Evolutionary conservation across 2,329 filamentous ascomycete genomes (phyloP), one percentile per base, ranked within the genome.

Genomic region (Hypoxylon sp.): DNA sequence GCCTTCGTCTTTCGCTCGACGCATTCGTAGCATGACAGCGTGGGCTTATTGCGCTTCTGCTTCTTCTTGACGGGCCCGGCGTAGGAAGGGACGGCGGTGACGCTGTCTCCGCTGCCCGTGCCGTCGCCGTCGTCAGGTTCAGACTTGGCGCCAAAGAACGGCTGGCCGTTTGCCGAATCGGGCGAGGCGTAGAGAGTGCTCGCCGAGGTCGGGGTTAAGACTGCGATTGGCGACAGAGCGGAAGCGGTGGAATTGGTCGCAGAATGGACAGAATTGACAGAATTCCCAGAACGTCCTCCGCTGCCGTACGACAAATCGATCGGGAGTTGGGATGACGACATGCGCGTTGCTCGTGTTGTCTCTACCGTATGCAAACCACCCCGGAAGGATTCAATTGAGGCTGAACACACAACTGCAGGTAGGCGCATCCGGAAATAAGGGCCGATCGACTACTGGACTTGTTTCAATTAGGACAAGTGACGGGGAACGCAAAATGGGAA

Each of bases 21-120:
- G 74, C 92, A 95, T 76, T 93, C 91, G 66, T 89, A 86, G 73
- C 92, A 94, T 50, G 90, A 93, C 67, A 94, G 76, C 0, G 91
- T 94, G 2, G 92, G 92, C 77, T 95, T 95, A 79, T 95, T 95
- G 49, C 92, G 87, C 81, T 91, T 93, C 80, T 94, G 91, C 79
- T 91, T 93, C 81, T 91, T 92, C 77, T 80, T 84, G 9, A 80
- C 75, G n/a, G 81, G 83, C 44, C 81, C 71, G 40, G 65, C 50
- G n/a, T 61, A 72, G 1, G 61, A 60, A 9, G 68, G 66, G 32
- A 65, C 60, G 52, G 67, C 68, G 60, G 61, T 66, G 53, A 71
- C 68, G 51, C 61, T 69, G 28, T 66, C 68, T 60, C 72, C 73
- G 61, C 72, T 72, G 2, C 67, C 70, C 45, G 65, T 64, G 58